Percentiles rank a stretch among this genome's conserved stretches.
Evolutionary conservation across 164 flowering plant species (phyloP).

Genomic region (Vitis rotundifolia): DNA sequence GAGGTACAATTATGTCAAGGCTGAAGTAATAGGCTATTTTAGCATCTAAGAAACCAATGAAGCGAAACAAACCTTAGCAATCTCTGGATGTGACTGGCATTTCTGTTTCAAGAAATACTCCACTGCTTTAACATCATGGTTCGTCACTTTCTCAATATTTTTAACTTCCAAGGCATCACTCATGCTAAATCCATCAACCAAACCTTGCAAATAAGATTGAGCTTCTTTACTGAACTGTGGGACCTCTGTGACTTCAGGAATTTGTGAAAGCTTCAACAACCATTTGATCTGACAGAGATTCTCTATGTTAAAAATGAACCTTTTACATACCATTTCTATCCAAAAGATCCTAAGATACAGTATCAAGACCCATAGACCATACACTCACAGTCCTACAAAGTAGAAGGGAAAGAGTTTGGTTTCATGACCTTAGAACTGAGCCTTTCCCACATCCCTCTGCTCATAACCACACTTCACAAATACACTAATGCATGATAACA

Average conservation of each 20-base stretch:
- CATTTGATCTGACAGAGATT: constrained; percentile 68
- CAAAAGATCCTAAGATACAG: not conserved
- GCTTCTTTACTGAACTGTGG: constrained; percentile 79
- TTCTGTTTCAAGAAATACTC: constrained; percentile 86
- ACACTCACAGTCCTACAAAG: too few relatives aligned
- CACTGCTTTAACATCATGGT: constrained; percentile 98
- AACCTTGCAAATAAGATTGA: constrained; percentile 44
- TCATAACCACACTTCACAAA: not conserved
- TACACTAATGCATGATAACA: not conserved
- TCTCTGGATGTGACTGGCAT: constrained; percentile 80
- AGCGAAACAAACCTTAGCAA: constrained; percentile 62
- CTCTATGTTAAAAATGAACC: not conserved
- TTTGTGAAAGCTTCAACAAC: constrained; percentile 85
- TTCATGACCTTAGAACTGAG: too few relatives aligned
- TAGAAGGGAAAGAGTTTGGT: too few relatives aligned
- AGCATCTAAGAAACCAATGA: not conserved
- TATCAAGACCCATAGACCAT: too few relatives aligned
- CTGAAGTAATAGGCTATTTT: not conserved
- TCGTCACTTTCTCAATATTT: constrained; percentile 82
- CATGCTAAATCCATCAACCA: constrained; percentile 58
- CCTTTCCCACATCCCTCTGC: too few relatives aligned
- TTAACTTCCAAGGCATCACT: constrained; percentile 83
- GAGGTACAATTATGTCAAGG: not conserved
- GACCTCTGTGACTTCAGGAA: constrained; percentile 79
- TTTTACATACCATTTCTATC: not conserved